These are phyloP conservation scores for Trichosphaerium sp. DNA, from an alignment of 78 protist species.

Conservation along the genomic window DNA sequence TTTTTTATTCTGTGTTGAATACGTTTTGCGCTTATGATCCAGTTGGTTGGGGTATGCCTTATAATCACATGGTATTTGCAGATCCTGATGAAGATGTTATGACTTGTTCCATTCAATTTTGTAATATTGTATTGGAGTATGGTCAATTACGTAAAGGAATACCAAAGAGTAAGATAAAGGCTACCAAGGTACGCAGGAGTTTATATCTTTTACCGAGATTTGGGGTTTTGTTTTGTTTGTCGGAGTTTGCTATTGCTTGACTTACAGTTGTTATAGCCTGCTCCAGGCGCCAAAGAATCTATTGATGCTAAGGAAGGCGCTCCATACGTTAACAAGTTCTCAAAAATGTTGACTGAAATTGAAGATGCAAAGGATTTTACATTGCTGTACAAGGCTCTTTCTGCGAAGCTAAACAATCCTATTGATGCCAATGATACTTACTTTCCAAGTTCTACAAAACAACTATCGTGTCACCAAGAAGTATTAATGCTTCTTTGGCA, in stretches of 20 bases:
- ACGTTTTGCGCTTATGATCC: constrained; percentile 28
- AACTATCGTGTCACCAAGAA: constrained; percentile 34
- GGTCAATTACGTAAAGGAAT: no score
- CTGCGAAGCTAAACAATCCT: constrained; percentile 12
- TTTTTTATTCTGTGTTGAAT: constrained; percentile 27
- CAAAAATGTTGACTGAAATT: not conserved
- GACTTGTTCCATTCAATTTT: constrained; percentile 16
- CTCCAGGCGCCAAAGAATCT: no score
- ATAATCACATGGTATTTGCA: constrained; percentile 44
- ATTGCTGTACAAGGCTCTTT: constrained; percentile 20
- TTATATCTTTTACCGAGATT: no score
- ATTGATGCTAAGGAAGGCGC: no score
- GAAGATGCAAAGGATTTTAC: constrained; percentile 22
- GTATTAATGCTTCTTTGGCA: constrained; percentile 23
- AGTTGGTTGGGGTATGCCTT: constrained; percentile 51
- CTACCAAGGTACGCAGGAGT: no score
- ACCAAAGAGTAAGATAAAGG: no score
- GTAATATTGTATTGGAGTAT: constrained; percentile 14
- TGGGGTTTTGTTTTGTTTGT: no score
- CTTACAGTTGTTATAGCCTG: no score
- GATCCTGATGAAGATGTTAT: constrained; percentile 14
- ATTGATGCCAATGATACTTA: constrained; percentile 15
- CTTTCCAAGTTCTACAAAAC: constrained; percentile 23
- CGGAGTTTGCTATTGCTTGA: no score
- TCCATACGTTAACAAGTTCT: constrained; percentile 7